Conservation (phyloP, 208 protist genomes). For the Crithidia fasciculata region DNA sequence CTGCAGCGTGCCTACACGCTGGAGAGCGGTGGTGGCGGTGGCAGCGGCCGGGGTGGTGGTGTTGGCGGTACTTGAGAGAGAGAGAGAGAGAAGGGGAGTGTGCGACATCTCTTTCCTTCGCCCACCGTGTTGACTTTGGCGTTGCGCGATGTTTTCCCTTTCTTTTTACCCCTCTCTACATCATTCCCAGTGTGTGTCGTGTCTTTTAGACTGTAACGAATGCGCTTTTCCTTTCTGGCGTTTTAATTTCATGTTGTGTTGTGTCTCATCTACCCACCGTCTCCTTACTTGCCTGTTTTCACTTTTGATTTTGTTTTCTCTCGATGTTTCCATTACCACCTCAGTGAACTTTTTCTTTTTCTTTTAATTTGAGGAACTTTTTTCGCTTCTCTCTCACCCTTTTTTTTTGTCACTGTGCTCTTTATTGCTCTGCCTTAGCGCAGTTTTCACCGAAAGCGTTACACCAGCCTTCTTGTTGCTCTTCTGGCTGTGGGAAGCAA, state of each 20-base stretch:
- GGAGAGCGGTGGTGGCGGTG: not conserved
- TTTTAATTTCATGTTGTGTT: not conserved
- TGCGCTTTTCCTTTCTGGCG: not conserved
- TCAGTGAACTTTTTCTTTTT: not conserved
- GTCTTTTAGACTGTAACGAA: not conserved
- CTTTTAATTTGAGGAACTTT: not conserved
- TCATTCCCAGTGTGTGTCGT: not conserved
- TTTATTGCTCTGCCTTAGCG: too few species aligned
- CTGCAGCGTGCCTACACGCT: slow-evolving; percentile 25
- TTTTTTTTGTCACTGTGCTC: not conserved
- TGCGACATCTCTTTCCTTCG: not conserved
- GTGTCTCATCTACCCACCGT: not conserved
- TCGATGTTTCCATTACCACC: not conserved
- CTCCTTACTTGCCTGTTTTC: not conserved
- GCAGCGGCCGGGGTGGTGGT: too few species aligned
- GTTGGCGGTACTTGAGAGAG: too few species aligned
- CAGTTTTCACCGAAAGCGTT: too few species aligned
- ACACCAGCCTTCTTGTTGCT: too few species aligned
- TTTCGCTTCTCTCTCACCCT: not conserved
- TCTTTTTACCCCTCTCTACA: not conserved
- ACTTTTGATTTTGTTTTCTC: not conserved
- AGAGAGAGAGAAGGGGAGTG: not conserved
- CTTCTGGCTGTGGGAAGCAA: too few species aligned
- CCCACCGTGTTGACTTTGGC: too few species aligned
- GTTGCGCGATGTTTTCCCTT: too few species aligned